These are phyloP conservation scores for Colletotrichum godetiae DNA, from an alignment of 2,329 filamentous ascomycete genomes.

Conservation along the genomic window DNA sequence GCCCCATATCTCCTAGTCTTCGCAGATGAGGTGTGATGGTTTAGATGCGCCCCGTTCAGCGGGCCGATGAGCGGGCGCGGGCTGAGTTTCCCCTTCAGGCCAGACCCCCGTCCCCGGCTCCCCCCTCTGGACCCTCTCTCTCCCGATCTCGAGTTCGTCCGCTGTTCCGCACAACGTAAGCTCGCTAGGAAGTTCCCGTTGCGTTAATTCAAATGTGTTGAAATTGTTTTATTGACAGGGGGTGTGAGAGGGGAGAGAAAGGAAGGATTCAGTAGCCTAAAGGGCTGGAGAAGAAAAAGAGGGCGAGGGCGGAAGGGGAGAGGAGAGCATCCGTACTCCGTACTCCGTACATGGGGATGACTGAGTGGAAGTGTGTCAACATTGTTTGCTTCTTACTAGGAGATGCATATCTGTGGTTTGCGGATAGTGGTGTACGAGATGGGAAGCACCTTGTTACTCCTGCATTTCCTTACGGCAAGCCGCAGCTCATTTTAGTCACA, in stretches of 20 bases:
- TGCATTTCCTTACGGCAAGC: background rate
- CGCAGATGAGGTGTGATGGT: background rate
- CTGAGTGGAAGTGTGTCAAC: background rate
- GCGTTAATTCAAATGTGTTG: background rate
- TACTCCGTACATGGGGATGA: background rate
- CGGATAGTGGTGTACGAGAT: background rate
- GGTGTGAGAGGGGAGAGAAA: background rate
- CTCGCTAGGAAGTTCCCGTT: background rate
- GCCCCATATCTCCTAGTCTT: background rate
- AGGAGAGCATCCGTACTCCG: background rate
- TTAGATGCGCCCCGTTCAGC: background rate
- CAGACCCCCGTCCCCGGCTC: background rate
- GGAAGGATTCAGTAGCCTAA: background rate
- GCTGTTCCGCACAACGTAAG: background rate
- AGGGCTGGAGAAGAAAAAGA: background rate
- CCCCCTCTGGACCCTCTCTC: background rate
- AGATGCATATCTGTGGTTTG: background rate
- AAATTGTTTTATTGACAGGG: background rate
- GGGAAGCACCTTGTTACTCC: background rate
- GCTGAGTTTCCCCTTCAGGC: background rate
- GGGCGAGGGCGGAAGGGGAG: too few species aligned
- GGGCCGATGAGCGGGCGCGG: background rate
- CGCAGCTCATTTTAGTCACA: background rate
- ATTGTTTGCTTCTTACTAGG: background rate
- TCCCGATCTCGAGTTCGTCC: background rate